These are phyloP conservation scores for Metschnikowia baotianmanensis DNA, from an alignment of 805 yeast genomes.

Conservation along the genomic window DNA sequence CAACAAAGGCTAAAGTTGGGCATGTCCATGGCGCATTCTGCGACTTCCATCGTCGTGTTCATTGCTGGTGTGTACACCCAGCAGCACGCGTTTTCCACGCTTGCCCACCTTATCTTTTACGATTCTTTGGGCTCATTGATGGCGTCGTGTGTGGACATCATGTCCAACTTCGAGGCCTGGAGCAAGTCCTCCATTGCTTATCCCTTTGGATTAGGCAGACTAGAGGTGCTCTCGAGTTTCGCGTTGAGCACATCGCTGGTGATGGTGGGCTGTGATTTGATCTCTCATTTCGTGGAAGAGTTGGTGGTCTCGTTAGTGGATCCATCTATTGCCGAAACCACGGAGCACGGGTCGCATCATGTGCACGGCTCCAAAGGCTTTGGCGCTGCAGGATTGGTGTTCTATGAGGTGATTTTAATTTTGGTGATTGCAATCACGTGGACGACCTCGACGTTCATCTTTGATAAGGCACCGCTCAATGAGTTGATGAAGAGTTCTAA, in stretches of 20 bases:
- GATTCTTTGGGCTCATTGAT: slow-evolving; percentile 78
- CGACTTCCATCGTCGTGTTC: slow-evolving; percentile 55
- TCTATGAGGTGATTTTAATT: slow-evolving; percentile 28
- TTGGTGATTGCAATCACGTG: slow-evolving; percentile 23
- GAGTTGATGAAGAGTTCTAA: slow-evolving; percentile 24
- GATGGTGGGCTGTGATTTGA: slow-evolving; percentile 86
- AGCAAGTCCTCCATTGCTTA: slow-evolving; percentile 71
- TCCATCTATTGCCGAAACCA: slow-evolving; percentile 18
- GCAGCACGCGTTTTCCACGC: slow-evolving; percentile 62
- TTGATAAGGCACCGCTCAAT: slow-evolving; percentile 33
- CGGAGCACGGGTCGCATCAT: slow-evolving; percentile 37
- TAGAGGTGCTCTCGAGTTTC: slow-evolving; percentile 85
- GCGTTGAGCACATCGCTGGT: slow-evolving; percentile 80
- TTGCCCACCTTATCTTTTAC: slow-evolving; percentile 84
- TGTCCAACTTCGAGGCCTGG: slow-evolving; percentile 95
- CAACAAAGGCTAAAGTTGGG: slow-evolving; percentile 56
- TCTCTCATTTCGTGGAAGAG: slow-evolving; percentile 86
- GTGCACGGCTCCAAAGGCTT: slow-evolving; percentile 29
- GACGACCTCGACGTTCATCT: slow-evolving; percentile 34
- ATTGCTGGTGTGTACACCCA: slow-evolving; percentile 55
- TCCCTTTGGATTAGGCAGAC: slow-evolving; percentile 92
- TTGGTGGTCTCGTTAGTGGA: slow-evolving; percentile 41
- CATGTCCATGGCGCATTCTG: slow-evolving; percentile 60
- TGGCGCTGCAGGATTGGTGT: slow-evolving; percentile 24
- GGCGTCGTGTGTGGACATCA: slow-evolving; percentile 67